phyloP scores from a whole-genome alignment of 441 rosid genomes.

The Pelargonium citronellum region DNA sequence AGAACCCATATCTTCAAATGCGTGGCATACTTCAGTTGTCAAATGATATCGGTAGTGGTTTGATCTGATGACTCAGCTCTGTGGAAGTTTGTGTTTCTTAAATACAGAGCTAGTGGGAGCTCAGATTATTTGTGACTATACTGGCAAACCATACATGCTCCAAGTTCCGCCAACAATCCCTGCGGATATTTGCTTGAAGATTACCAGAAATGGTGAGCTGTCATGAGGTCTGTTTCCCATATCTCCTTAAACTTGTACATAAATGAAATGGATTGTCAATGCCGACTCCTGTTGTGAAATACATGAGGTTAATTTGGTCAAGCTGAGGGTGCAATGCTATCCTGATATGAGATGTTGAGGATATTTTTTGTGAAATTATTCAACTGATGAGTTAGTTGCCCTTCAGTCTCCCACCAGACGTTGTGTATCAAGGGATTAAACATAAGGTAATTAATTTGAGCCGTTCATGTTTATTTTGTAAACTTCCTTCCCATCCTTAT shows the following conservation, averaged over 20 bases:
- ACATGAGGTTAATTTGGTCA: slow-evolving; percentile 18
- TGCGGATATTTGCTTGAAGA: slow-evolving; percentile 18
- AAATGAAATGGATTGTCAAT: slow-evolving; percentile 13
- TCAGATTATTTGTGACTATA: slow-evolving; percentile 19
- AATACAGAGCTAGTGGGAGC: slow-evolving; percentile 16
- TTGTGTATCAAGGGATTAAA: slow-evolving; percentile 25
- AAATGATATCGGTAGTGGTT: slow-evolving; percentile 51
- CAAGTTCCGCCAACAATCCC: slow-evolving; percentile 16
- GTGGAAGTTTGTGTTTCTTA: slow-evolving; percentile 14
- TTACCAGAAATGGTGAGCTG: slow-evolving; percentile 25
- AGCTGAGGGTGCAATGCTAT: slow-evolving; percentile 25
- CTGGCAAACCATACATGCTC: slow-evolving; percentile 18
- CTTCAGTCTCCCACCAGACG: slow-evolving; percentile 20
- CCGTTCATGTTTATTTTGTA: not conserved
- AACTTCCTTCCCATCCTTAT: not conserved
- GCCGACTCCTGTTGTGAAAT: slow-evolving; percentile 13
- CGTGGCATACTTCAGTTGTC: slow-evolving; percentile 93
- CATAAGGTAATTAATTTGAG: slow-evolving; percentile 31
- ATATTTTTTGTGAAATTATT: slow-evolving; percentile 18
- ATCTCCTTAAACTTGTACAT: slow-evolving; percentile 14
- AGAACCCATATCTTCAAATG: slow-evolving; percentile 98
- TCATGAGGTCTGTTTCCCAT: slow-evolving; percentile 22
- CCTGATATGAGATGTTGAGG: slow-evolving; percentile 17
- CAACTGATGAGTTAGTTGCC: slow-evolving; percentile 20
- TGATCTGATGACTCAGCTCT: slow-evolving; percentile 22